These are phyloP conservation scores for Mortierella sp. DNA, from an alignment of 371 early-diverging fungal genomes.

Conservation along the genomic window DNA sequence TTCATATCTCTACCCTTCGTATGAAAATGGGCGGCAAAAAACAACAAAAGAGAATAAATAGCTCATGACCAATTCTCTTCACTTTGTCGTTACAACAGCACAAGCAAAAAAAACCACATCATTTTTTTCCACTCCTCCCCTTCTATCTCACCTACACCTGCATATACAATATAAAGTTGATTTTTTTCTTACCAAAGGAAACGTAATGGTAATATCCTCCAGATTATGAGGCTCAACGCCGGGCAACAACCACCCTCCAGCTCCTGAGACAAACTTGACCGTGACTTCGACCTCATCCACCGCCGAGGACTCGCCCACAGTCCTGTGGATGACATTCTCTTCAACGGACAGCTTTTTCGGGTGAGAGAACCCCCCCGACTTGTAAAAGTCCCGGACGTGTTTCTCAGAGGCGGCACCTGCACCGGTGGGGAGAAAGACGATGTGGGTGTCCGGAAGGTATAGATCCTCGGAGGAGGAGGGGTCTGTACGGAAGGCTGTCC, in stretches of 20 bases:
- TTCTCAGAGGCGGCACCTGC: conserved; percentile 40
- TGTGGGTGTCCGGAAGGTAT: conserved; percentile 37
- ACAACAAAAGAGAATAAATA: not conserved
- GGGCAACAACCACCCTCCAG: conserved; percentile 50
- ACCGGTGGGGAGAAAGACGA: conserved; percentile 52
- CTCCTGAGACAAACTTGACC: conserved; percentile 56
- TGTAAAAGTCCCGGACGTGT: conserved; percentile 38
- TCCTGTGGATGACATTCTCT: conserved; percentile 44
- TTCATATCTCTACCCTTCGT: not conserved
- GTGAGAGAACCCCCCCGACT: conserved; percentile 37
- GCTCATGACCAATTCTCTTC: not conserved
- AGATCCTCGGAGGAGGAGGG: conserved; percentile 29
- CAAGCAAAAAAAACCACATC: not conserved
- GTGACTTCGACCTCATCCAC: conserved; percentile 54
- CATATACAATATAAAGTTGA: too few relatives aligned
- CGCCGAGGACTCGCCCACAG: conserved; percentile 51
- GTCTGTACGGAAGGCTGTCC: conserved; percentile 46
- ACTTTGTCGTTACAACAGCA: not conserved
- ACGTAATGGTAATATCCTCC: conserved; percentile 45
- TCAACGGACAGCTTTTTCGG: conserved; percentile 34
- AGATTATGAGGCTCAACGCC: conserved; percentile 44
- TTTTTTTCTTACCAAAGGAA: conserved; percentile 43
- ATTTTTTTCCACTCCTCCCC: not conserved
- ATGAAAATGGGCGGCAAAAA: conserved; percentile 6
- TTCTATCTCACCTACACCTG: not conserved